A percentile compares a stretch with the other conserved stretches of the same genome.
Conservation (phyloP, 2,329 filamentous ascomycete species). For the Cordyceps tenuipes region DNA sequence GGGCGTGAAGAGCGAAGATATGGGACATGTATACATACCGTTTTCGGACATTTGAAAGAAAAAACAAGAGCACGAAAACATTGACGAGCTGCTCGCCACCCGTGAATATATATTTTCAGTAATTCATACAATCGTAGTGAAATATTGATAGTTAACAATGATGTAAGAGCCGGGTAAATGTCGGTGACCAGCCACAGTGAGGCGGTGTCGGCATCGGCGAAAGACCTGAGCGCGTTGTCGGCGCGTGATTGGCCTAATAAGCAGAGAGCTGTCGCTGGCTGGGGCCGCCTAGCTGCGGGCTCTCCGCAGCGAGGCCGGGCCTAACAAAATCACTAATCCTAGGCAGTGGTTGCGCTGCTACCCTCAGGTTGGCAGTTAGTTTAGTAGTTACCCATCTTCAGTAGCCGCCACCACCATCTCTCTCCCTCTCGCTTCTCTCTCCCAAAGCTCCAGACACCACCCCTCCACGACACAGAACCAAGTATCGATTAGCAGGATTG, state of each 20-base stretch:
- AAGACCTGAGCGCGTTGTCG: constrained; percentile 11
- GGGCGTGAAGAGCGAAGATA: background rate
- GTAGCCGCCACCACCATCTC: background rate
- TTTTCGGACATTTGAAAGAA: too few relatives aligned
- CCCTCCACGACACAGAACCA: background rate
- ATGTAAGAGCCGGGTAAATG: constrained; percentile 11
- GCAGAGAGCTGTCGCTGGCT: background rate
- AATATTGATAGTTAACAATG: background rate
- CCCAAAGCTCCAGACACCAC: background rate
- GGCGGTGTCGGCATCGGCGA: constrained; percentile 13
- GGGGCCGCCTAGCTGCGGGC: background rate
- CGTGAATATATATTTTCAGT: too few relatives aligned
- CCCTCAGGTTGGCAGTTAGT: too few relatives aligned
- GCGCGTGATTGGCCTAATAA: constrained; percentile 10
- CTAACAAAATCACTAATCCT: background rate
- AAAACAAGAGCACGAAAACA: too few relatives aligned
- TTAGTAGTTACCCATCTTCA: too few relatives aligned
- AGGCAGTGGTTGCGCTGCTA: background rate
- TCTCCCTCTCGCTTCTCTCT: background rate
- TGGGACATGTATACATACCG: background rate
- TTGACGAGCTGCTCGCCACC: too few relatives aligned
- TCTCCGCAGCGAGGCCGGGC: background rate
- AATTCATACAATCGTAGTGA: too few relatives aligned
- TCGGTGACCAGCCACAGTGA: background rate
- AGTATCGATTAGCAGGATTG: background rate